Conservation (phyloP, 176 grass and related monocot genomes). For the Eremochloa ophiuroides region DNA sequence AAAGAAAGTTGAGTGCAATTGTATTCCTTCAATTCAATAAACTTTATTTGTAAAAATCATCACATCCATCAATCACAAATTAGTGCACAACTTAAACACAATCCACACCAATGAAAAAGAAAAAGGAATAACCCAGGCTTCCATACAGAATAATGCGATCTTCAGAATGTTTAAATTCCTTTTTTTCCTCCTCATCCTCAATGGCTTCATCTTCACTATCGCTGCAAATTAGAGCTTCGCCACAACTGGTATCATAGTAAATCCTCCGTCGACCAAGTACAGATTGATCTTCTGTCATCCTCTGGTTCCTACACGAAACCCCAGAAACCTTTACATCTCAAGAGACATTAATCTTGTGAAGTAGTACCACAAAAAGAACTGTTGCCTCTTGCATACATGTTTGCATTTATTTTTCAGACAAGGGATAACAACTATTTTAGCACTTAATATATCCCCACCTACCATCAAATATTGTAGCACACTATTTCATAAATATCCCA, state of each 20-base stretch:
- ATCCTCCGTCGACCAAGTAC: conserved; percentile 86
- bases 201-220: conserved; percentile 86
- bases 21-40: conserved; percentile 11
- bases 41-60: background rate
- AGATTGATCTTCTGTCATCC: conserved; percentile 91
- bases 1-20: conserved; percentile 1
- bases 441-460: background rate
- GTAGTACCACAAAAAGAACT: background rate
- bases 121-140: conserved; percentile 3
- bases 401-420: background rate
- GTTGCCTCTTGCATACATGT: background rate
- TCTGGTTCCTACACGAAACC: conserved; percentile 62
- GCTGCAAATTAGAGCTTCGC: conserved; percentile 86
- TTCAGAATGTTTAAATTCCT: conserved; percentile 62
- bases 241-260: conserved; percentile 80
- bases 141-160: conserved; percentile 77
- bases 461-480: background rate
- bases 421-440: background rate
- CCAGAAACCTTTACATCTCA: background rate
- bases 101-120: background rate
- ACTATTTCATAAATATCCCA: background rate
- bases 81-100: conserved; percentile 14
- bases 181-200: conserved; percentile 79
- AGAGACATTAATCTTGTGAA: background rate
- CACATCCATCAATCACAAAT: background rate